Evolutionary conservation across 352 stramenopile genomes (phyloP).

Genomic region (Aphanomyces cochlioides): DNA sequence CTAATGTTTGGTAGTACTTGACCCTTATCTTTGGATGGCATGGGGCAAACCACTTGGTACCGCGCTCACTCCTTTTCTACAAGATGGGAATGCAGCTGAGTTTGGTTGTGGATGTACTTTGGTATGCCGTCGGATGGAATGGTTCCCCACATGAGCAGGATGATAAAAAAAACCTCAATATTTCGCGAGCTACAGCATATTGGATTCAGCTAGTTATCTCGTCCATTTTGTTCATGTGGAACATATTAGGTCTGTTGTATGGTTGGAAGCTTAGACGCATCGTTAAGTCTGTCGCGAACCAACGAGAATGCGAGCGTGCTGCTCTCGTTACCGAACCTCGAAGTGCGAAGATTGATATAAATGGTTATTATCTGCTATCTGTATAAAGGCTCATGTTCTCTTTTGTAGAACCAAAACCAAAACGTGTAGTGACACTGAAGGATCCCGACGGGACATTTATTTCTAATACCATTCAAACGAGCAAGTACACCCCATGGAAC

Average conservation of each 20-base stretch:
- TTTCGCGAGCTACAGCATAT: conserved; percentile 71
- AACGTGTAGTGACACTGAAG: conserved; percentile 24
- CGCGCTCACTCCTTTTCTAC: conserved; percentile 83
- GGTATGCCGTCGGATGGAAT: conserved; percentile 85
- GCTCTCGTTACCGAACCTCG: conserved; percentile 60
- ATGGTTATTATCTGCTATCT: background rate
- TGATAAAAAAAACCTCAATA: conserved; percentile 36
- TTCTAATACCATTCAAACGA: conserved; percentile 78
- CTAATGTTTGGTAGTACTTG: conserved; percentile 47
- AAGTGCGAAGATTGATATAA: background rate
- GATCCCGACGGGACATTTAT: conserved; percentile 42
- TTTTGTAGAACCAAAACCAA: conserved; percentile 14
- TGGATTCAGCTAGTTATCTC: conserved; percentile 87
- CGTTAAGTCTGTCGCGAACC: conserved; percentile 78
- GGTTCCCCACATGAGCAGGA: conserved; percentile 31
- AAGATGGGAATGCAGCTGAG: conserved; percentile 88
- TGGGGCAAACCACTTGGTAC: conserved; percentile 81
- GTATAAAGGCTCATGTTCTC: background rate
- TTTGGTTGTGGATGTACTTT: conserved; percentile 78
- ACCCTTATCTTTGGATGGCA: conserved; percentile 86
- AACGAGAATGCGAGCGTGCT: conserved; percentile 73
- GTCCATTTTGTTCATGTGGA: conserved; percentile 70
- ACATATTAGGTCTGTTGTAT: conserved; percentile 74
- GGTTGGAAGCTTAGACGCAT: conserved; percentile 85
- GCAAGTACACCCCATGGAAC: conserved; percentile 90